These are phyloP conservation scores for Jatropha multifida DNA, from an alignment of 441 rosid species.

Conservation along the genomic window DNA sequence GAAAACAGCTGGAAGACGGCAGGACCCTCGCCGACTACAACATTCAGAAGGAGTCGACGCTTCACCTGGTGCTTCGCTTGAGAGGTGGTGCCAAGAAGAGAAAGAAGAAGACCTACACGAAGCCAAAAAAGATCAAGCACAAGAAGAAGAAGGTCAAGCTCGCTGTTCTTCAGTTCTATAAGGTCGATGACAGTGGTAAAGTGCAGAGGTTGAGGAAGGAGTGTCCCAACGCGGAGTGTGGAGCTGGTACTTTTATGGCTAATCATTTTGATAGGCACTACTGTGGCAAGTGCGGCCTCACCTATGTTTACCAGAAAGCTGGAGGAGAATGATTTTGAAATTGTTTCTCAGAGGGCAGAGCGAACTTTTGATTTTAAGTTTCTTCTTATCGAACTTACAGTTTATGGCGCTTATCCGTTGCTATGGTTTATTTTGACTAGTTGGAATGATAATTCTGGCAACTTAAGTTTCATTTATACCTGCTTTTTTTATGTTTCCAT, in stretches of 20 bases:
- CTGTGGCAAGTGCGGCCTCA: conserved; percentile 83
- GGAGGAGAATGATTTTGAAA: conserved; percentile 43
- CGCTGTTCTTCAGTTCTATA: conserved; percentile 64
- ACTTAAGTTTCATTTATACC: not conserved
- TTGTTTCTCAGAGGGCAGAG: not conserved
- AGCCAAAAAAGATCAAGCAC: conserved; percentile 85
- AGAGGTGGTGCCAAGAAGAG: conserved; percentile 82
- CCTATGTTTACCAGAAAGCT: conserved; percentile 73
- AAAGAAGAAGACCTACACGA: conserved; percentile 88
- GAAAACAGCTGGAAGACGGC: conserved; percentile 78
- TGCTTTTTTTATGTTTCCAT: not conserved
- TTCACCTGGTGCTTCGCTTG: conserved; percentile 68
- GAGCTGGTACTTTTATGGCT: conserved; percentile 82
- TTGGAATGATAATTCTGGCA: not conserved
- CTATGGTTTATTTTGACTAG: not conserved
- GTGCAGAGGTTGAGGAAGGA: conserved; percentile 74
- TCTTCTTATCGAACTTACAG: not conserved
- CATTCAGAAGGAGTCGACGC: conserved; percentile 79
- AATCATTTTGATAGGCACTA: conserved; percentile 73
- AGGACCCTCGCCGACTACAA: conserved; percentile 72
- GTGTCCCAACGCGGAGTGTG: conserved; percentile 72
- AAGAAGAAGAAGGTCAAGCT: conserved; percentile 88
- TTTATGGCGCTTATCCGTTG: not conserved
- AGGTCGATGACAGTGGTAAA: conserved; percentile 63
- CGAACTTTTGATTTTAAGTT: not conserved